These are phyloP conservation scores for Boletus insuetus DNA, from an alignment of 768 basidiomycete genomes.

Conservation along the genomic window DNA sequence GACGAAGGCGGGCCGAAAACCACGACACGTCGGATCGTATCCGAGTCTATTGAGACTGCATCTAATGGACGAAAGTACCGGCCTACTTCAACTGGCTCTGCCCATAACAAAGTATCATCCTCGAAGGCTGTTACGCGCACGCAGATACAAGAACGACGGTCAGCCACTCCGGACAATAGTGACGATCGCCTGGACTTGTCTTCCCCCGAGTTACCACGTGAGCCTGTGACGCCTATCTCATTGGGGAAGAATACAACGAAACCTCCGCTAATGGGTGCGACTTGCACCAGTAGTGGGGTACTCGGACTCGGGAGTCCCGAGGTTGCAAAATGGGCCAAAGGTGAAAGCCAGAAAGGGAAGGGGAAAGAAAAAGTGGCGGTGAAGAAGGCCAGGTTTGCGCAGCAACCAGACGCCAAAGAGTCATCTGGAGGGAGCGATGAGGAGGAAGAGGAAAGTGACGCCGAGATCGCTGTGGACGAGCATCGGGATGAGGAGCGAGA, in stretches of 20 bases:
- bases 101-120: conserved; percentile 7
- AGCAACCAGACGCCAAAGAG: conserved; percentile 21
- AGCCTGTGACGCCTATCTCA: conserved; percentile 33
- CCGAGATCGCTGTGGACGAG: not conserved
- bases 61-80: conserved; percentile 5
- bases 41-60: conserved; percentile 13
- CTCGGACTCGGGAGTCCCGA: conserved; percentile 54
- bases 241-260: conserved; percentile 21
- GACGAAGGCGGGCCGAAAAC: conserved; percentile 2
- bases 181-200: conserved; percentile 18
- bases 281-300: conserved; percentile 25
- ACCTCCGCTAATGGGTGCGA: conserved; percentile 1
- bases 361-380: conserved; percentile 25
- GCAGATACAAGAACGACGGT: conserved; percentile 9
- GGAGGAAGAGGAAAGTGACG: conserved; percentile 2
- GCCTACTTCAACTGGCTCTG: not conserved
- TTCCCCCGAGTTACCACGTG: conserved; percentile 32
- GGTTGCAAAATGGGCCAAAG: conserved; percentile 49
- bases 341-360: conserved; percentile 34
- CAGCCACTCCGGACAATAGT: conserved; percentile 13
- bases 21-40: conserved; percentile 16
- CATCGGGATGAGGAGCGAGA: conserved; percentile 21
- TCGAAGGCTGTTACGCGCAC: not conserved
- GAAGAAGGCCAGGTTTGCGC: conserved; percentile 50
- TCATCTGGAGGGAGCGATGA: conserved; percentile 20